Evolutionary conservation across 2,329 filamentous ascomycete genomes (phyloP).

Genomic region (Ophiostoma fasciatum): DNA sequence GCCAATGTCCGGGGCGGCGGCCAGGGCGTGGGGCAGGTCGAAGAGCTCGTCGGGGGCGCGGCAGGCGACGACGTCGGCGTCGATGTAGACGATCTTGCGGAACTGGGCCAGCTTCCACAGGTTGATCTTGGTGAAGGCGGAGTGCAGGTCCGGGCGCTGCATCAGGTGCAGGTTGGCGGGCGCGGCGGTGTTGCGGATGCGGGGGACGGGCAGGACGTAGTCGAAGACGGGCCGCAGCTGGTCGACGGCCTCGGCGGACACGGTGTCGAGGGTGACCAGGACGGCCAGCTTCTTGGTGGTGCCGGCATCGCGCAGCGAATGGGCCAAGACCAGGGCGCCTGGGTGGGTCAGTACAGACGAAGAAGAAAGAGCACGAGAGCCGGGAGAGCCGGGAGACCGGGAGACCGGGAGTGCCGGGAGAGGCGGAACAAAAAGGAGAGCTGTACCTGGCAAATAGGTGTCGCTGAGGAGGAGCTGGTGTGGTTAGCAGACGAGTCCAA

Average conservation of each 20-base stretch:
- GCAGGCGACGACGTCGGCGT: slow-evolving; percentile 84
- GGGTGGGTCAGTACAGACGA: background rate
- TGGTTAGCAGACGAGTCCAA: slow-evolving; percentile 3
- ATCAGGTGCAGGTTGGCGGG: slow-evolving; percentile 81
- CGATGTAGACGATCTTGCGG: slow-evolving; percentile 83
- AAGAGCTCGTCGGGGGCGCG: slow-evolving; percentile 90
- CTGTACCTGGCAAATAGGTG: slow-evolving; percentile 74
- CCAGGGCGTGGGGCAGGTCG: slow-evolving; percentile 41
- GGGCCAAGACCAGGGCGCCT: slow-evolving; percentile 88
- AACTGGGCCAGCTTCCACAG: slow-evolving; percentile 88
- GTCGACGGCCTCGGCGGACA: slow-evolving; percentile 59
- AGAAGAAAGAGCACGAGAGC: slow-evolving; percentile 4
- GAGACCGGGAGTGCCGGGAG: slow-evolving; percentile 4
- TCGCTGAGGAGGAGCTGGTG: slow-evolving; percentile 79
- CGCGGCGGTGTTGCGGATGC: slow-evolving; percentile 54
- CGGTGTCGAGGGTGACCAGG: slow-evolving; percentile 65
- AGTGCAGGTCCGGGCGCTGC: slow-evolving; percentile 78
- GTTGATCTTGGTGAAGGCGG: slow-evolving; percentile 91
- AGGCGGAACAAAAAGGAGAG: background rate
- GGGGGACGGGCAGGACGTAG: slow-evolving; percentile 70
- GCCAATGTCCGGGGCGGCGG: slow-evolving; percentile 81
- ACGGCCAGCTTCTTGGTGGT: slow-evolving; percentile 75
- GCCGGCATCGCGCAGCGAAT: slow-evolving; percentile 84
- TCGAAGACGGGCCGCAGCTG: slow-evolving; percentile 79
- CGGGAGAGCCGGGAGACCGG: background rate